Conservation (phyloP, 495 filamentous ascomycete species). For the Aspergillus baeticus region DNA sequence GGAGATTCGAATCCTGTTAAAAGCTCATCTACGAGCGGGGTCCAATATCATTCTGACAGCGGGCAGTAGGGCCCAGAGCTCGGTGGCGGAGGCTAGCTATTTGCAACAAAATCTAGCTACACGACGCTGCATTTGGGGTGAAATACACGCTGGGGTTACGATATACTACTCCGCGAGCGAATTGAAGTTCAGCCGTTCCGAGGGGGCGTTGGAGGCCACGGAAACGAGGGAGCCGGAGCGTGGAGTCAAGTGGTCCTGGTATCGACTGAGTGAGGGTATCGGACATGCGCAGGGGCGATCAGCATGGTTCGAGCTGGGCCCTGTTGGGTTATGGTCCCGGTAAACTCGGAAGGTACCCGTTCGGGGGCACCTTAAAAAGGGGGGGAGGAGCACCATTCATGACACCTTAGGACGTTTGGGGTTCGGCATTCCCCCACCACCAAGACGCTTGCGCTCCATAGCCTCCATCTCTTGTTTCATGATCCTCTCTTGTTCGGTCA, state of each 20-base stretch:
- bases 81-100: too few species aligned
- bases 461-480: constrained; percentile 79
- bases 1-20: too few species aligned
- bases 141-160: too few species aligned
- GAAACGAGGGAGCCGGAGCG: not conserved
- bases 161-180: too few species aligned
- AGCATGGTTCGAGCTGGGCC: too few species aligned
- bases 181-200: not conserved
- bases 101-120: not conserved
- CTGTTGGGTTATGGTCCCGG: too few species aligned
- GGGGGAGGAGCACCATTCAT: constrained; percentile 9
- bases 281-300: too few species aligned
- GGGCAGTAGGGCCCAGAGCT: not conserved
- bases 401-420: constrained; percentile 37
- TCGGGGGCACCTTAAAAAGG: not conserved
- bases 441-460: constrained; percentile 64
- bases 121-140: not conserved
- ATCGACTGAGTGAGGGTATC: too few species aligned
- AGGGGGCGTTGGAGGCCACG: not conserved
- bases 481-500: constrained; percentile 86
- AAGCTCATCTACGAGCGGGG: not conserved
- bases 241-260: too few species aligned
- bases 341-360: not conserved
- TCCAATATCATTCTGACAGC: not conserved
- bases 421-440: constrained; percentile 31